Base-by-base conservation (phyloP, 108 stramenopile species). In the Schizochytrium sp. region DNA sequence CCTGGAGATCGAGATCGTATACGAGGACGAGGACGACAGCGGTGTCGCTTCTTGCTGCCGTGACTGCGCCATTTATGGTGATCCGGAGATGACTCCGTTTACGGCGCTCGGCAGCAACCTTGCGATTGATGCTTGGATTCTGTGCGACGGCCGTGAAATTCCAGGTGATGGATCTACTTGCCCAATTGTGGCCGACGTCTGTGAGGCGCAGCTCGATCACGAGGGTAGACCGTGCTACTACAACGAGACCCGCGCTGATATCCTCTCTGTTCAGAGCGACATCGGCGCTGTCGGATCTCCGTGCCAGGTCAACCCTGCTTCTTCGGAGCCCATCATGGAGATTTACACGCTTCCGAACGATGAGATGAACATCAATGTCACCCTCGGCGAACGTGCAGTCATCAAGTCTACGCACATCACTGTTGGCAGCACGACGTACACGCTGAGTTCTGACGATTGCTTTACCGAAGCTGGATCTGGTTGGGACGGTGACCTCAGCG, bases 341-440 rank as follows among this genome's bases (percentile, higher is more conserved):
- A 23, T 83, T 3, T 83, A 53, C 76, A 53, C 76, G 10, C 14
- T 12, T 45, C 19, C 48, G 8, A 45, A 53, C 28, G 18, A 41
- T 10, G 63, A 16, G 25, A 21, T 83, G 23, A 25, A 0, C 51
- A 4, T 83, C 48, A 6, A 21, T 12, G 48, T 23, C 76, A 23
- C 16, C 76, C 76, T 83, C 51, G 76, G 76, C 51, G 76, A 83
- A 45, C 76, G 76, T 53, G 76, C 48, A 8, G 76, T 83, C 25
- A 83, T 83, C 51, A 53, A 47, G 76, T 12, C 44, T 1, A 23
- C 28, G 23, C 45, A 6, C 45, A 8, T 83, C 28, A 45, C 5
- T 23, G 23, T 83, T 53, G 76, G n/a, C 6, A 45, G 76, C 25
- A 34, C 34, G 12, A 83, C 4, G 16, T 83, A 83, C 76, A 21